Conservation (phyloP, 495 filamentous ascomycete genomes). For the Cenococcum geophilum region DNA sequence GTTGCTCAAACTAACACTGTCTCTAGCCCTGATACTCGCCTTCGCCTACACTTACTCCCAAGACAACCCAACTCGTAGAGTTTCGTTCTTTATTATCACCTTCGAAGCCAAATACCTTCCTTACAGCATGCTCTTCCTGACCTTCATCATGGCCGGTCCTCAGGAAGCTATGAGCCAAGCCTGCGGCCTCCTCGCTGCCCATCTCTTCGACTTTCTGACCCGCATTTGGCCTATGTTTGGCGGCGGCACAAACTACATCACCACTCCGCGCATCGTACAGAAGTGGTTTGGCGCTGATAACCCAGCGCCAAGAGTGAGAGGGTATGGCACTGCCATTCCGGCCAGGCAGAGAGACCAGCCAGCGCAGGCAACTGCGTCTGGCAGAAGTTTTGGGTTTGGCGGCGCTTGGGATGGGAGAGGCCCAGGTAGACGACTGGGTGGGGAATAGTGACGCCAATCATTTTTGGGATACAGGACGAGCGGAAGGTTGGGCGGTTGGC, state of each 20-base stretch:
- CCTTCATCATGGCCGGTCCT: slow-evolving; percentile 53
- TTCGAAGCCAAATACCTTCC: slow-evolving; percentile 71
- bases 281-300: slow-evolving; percentile 50
- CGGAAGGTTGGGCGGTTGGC: background rate
- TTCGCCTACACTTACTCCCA: slow-evolving; percentile 75
- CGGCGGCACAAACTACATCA: slow-evolving; percentile 63
- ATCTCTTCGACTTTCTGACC: slow-evolving; percentile 79
- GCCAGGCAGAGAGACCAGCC: slow-evolving; percentile 28
- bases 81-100: slow-evolving; percentile 67
- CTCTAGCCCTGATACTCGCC: slow-evolving; percentile 62
- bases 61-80: slow-evolving; percentile 66
- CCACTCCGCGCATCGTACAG: slow-evolving; percentile 61
- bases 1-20: background rate
- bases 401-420: slow-evolving; percentile 60
- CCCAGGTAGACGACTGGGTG: slow-evolving; percentile 61
- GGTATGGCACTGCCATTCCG: slow-evolving; percentile 54
- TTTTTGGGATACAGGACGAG: background rate
- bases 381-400: slow-evolving; percentile 34
- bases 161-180: slow-evolving; percentile 48
- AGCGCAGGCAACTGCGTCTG: slow-evolving; percentile 22
- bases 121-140: slow-evolving; percentile 64
- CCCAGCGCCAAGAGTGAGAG: slow-evolving; percentile 37
- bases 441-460: slow-evolving; percentile 31
- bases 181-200: slow-evolving; percentile 72
- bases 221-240: slow-evolving; percentile 78